These are phyloP conservation scores for Lasiodiplodia sp. DNA, from an alignment of 2,329 filamentous ascomycete species.

Conservation along the genomic window DNA sequence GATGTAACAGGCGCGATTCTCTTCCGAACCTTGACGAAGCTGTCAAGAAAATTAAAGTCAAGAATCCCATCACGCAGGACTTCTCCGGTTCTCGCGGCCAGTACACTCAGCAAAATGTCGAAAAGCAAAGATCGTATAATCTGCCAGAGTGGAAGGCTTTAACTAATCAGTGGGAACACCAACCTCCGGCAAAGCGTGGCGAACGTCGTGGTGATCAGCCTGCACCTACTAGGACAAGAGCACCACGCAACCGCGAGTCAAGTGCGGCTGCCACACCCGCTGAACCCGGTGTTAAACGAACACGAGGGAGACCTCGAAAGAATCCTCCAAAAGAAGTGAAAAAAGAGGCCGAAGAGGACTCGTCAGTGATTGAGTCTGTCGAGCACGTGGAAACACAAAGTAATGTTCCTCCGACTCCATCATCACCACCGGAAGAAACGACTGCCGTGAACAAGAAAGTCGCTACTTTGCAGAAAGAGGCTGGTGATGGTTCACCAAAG, in stretches of 20 bases:
- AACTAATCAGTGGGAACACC: constrained; percentile 93
- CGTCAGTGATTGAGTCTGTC: constrained; percentile 38
- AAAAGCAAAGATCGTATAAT: constrained; percentile 96
- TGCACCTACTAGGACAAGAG: constrained; percentile 42
- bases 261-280: constrained; percentile 41
- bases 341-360: constrained; percentile 43
- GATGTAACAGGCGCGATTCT: constrained; percentile 64
- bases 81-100: constrained; percentile 95
- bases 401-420: constrained; percentile 50
- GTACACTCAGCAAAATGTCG: constrained; percentile 95
- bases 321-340: constrained; percentile 40
- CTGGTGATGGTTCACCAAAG: constrained; percentile 57
- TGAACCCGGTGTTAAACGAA: constrained; percentile 54
- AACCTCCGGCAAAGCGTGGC: constrained; percentile 89
- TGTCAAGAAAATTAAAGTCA: constrained; percentile 89
- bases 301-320: constrained; percentile 56
- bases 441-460: constrained; percentile 29
- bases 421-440: constrained; percentile 45
- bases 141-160: constrained; percentile 94
- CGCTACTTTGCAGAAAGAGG: constrained; percentile 44
- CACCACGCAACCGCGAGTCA: constrained; percentile 42
- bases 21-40: constrained; percentile 82
- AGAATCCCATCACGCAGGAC: constrained; percentile 97
- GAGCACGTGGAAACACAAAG: constrained; percentile 36
- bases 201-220: constrained; percentile 65